Percentiles rank a stretch among this genome's conserved stretches.
Conservation (phyloP, 2,329 filamentous ascomycete genomes). For the Conoideocrella luteorostrata region DNA sequence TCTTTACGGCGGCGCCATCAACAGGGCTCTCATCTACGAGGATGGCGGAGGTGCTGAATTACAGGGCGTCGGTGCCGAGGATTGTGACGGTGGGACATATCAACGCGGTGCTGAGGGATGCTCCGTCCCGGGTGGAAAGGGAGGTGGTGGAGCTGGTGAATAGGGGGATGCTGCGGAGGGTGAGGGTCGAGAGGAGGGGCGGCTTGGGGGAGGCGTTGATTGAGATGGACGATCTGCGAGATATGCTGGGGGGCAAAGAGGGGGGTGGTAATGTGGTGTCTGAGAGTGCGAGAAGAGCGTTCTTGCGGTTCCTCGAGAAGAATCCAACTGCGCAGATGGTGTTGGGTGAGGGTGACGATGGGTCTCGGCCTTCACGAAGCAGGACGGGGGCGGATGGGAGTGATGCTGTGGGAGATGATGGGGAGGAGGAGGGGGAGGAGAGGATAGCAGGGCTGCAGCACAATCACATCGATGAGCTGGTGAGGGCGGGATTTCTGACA, state of each 20-base stretch:
- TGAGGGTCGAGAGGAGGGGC: constrained; percentile 56
- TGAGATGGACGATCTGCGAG: constrained; percentile 48
- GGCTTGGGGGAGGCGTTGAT: constrained; percentile 60
- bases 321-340: constrained; percentile 38
- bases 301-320: constrained; percentile 43
- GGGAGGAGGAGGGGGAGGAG: constrained; percentile 10
- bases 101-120: constrained; percentile 50
- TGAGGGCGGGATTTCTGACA: constrained; percentile 63
- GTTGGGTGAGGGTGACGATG: too few relatives aligned
- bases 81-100: constrained; percentile 62
- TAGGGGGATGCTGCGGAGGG: constrained; percentile 51
- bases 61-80: constrained; percentile 51
- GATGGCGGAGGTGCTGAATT: constrained; percentile 58
- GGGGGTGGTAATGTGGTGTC: constrained; percentile 28
- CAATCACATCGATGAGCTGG: constrained; percentile 49
- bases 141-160: constrained; percentile 57
- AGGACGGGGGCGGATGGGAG: not conserved
- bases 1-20: constrained; percentile 59
- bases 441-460: constrained; percentile 36
- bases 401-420: not conserved
- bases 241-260: constrained; percentile 37
- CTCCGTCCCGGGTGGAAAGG: constrained; percentile 59
- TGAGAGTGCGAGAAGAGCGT: constrained; percentile 40
- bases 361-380: too few relatives aligned
- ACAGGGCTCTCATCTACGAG: constrained; percentile 58